Conservation (phyloP, 2,329 filamentous ascomycete genomes). For the Leptodontidium sp. region DNA sequence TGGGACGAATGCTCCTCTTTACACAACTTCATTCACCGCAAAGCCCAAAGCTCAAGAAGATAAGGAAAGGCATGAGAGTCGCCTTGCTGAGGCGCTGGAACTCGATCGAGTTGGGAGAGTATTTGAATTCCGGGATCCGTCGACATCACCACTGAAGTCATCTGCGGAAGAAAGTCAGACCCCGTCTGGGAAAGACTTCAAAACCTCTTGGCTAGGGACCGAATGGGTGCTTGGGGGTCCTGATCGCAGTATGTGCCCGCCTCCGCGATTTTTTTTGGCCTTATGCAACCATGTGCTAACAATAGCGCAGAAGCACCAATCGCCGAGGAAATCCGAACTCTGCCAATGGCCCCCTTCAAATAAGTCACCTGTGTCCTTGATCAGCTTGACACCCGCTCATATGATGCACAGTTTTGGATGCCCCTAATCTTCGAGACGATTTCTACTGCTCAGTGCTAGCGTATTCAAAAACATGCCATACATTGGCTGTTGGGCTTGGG, state of each 20-base stretch:
- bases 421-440: slow-evolving; percentile 88
- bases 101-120: slow-evolving; percentile 75
- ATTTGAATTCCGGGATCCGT: slow-evolving; percentile 59
- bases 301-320: slow-evolving; percentile 38
- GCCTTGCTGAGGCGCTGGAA: slow-evolving; percentile 82
- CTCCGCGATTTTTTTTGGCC: neutral
- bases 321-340: slow-evolving; percentile 50
- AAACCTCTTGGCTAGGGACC: slow-evolving; percentile 48
- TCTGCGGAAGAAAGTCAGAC: slow-evolving; percentile 38
- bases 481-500: slow-evolving; percentile 84
- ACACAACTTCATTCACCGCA: slow-evolving; percentile 59
- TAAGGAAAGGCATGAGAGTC: slow-evolving; percentile 72
- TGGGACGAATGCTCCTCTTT: slow-evolving; percentile 76
- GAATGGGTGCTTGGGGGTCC: slow-evolving; percentile 41
- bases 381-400: slow-evolving; percentile 44
- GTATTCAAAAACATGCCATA: slow-evolving; percentile 78
- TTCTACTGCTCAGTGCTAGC: slow-evolving; percentile 94
- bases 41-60: slow-evolving; percentile 63
- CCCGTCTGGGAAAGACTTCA: slow-evolving; percentile 34
- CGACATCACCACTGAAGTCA: slow-evolving; percentile 40
- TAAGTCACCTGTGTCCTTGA: slow-evolving; percentile 1
- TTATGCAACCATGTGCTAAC: neutral
- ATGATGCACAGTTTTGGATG: slow-evolving; percentile 77
- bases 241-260: slow-evolving; percentile 36
- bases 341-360: slow-evolving; percentile 80